These are phyloP conservation scores for Pisolithus marmoratus DNA, from an alignment of 768 basidiomycete genomes.

Conservation along the genomic window DNA sequence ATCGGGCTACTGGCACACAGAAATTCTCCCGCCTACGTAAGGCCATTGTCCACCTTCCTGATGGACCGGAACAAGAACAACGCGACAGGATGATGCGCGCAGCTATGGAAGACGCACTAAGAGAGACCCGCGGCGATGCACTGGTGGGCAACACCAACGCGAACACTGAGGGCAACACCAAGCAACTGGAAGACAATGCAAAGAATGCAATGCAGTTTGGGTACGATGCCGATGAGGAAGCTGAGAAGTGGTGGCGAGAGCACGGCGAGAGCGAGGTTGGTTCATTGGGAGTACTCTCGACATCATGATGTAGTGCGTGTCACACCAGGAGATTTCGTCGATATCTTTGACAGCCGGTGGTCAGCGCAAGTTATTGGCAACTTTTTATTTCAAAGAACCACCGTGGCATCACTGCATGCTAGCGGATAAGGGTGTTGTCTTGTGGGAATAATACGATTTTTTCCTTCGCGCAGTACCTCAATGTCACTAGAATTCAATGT, in stretches of 20 bases:
- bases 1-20: constrained; percentile 44
- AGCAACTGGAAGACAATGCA: constrained; percentile 38
- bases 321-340: too few species aligned
- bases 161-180: constrained; percentile 31
- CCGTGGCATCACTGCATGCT: too few species aligned
- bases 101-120: constrained; percentile 39
- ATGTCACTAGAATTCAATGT: too few species aligned
- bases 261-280: constrained; percentile 1
- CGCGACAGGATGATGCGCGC: constrained; percentile 47
- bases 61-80: constrained; percentile 45
- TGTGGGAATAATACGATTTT: too few species aligned
- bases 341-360: too few species aligned
- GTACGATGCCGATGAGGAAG: too few species aligned
- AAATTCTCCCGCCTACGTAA: constrained; percentile 46
- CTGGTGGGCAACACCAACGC: constrained; percentile 11
- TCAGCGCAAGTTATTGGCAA: too few species aligned
- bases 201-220: too few species aligned
- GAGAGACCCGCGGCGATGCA: constrained; percentile 29
- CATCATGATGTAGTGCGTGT: neutral
- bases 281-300: constrained; percentile 2
- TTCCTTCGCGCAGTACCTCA: too few species aligned
- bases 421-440: too few species aligned
- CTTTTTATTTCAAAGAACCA: neutral
- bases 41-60: constrained; percentile 47
- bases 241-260: too few species aligned